Base-by-base conservation (phyloP, 2,329 filamentous ascomycete species). In the Phyllachora maydis region DNA sequence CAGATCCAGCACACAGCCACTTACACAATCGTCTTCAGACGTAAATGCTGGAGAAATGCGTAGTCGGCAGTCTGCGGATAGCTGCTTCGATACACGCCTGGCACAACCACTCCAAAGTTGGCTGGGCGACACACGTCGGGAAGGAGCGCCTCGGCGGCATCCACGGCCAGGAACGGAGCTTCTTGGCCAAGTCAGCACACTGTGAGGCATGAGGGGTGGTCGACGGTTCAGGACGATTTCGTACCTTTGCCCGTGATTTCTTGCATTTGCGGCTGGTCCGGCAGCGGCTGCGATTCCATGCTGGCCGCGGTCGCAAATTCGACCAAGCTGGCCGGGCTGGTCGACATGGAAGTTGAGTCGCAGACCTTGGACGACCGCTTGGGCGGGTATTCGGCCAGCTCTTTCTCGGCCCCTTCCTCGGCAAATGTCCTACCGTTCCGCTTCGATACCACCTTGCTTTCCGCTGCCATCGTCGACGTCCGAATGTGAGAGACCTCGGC, bases 1-100 rank as follows among this genome's bases (percentile, higher is more conserved):
- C 5, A 7, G 4, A 11, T 6, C 7, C 4, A 11, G n/a, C 7
- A 8, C 9, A 14, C 10, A 19, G 18, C 1, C 14, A 50, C 67
- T 45, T 55, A 79, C 67, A 92, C 57, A 28, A 92, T 71, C 10
- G 75, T 85, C 50, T 77, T 82, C 30, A 93, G 52, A 8, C 64
- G 55, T 23, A 91, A 54, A 14, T 52, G 54, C 35, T 61, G 52
- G 26, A 92, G 50, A 38, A 76, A 85, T 4, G 55, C 54, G 32
- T 76, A 74, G 38, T 91, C 73, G 27, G 70, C 59, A 4, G 59
- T 46, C 30, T 67, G 54, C 3, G 83, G 83, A 40, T 82, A 92
- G 33, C 73, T 74, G 45, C 78, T 85, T 24, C 83, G 66, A 42
- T 79, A 92, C 14, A 93, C 57, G 6, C 73, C 71, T 5, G 69